phyloP scores from a whole-genome alignment of 2,329 filamentous ascomycete genomes.

The Chalaropsis ovoidea region DNA sequence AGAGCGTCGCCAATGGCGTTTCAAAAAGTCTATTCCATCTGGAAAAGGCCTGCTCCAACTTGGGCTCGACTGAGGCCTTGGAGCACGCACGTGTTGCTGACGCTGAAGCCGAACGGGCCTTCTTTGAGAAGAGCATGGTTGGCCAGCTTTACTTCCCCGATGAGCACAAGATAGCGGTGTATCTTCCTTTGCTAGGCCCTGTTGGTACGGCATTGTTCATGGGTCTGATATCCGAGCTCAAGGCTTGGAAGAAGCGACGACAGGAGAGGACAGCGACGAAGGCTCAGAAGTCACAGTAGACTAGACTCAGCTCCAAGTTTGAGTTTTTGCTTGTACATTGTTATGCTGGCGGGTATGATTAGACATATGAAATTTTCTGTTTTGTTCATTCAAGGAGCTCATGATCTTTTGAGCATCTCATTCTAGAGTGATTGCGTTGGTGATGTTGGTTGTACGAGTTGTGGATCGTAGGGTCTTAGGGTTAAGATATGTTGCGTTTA shows the following conservation, averaged over 20 bases:
- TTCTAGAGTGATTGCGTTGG: no score
- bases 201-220: constrained; percentile 83
- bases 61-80: constrained; percentile 58
- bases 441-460: no score
- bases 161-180: constrained; percentile 95
- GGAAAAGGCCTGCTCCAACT: constrained; percentile 60
- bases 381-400: neutral
- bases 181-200: constrained; percentile 80
- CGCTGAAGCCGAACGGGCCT: constrained; percentile 79
- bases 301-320: constrained; percentile 23
- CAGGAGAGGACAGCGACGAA: constrained; percentile 35
- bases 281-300: constrained; percentile 34
- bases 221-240: constrained; percentile 71
- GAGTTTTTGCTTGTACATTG: neutral
- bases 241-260: constrained; percentile 45
- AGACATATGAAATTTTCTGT: neutral
- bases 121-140: constrained; percentile 99
- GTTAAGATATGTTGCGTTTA: no score
- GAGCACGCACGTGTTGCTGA: constrained; percentile 77
- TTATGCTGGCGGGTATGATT: constrained; percentile 1
- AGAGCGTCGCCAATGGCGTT: constrained; percentile 76
- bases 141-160: constrained; percentile 97
- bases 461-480: no score
- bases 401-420: no score
- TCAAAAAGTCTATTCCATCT: constrained; percentile 69